Evolutionary conservation across 305 asterid species (phyloP).

Genomic region (Galium porrigens): DNA sequence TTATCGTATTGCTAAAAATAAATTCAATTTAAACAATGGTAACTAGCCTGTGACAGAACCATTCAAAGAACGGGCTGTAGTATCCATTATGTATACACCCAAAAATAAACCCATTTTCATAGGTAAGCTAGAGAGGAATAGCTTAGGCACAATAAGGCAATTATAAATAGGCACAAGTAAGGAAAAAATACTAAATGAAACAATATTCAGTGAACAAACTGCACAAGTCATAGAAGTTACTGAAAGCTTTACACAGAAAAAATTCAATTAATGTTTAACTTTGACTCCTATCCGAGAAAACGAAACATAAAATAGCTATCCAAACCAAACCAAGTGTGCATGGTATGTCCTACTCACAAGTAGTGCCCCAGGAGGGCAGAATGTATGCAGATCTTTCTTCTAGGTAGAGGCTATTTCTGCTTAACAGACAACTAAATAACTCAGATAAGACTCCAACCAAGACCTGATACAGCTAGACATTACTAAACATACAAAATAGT

Average conservation of each 20-base stretch:
- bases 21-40: too few species aligned
- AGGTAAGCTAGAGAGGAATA: neutral
- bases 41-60: neutral
- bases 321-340: too few species aligned
- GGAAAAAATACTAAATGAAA: neutral
- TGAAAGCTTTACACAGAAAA: neutral
- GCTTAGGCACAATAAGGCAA: neutral
- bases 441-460: neutral
- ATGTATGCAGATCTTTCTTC: too few species aligned
- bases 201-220: neutral
- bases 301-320: too few species aligned
- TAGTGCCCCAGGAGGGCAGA: too few species aligned
- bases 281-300: neutral
- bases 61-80: neutral
- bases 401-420: neutral
- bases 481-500: neutral
- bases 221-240: neutral
- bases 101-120: neutral
- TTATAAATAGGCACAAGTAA: too few species aligned
- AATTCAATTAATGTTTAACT: neutral
- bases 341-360: too few species aligned
- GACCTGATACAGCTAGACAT: neutral
- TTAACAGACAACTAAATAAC: neutral
- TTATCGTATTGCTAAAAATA: neutral
- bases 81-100: neutral